Base-by-base conservation (phyloP, 2,329 filamentous ascomycete species). In the Alternaria atra region DNA sequence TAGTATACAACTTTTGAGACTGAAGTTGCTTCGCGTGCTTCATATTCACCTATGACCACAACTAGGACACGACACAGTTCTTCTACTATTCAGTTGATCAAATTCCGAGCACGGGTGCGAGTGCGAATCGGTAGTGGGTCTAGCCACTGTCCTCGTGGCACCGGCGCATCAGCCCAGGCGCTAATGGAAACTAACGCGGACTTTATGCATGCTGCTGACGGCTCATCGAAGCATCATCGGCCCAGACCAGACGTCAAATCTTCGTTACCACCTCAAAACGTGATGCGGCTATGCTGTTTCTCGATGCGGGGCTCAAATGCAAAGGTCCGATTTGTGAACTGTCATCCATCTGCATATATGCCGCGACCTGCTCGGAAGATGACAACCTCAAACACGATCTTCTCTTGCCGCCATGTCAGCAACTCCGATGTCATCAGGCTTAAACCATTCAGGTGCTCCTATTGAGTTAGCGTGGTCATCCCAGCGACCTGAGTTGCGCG, bases 391-490 rank as follows among this genome's bases (percentile, higher is more conserved):
- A 6, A 53, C 43, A 29, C 37, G 13, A 39, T 40, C 35, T 35
- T 20, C 37, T 2, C 20, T 17, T 50, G 40, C 46, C 57, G 23
- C 7, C 15, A 60, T 43, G 52, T 48, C 57, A 55, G 35, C 51
- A 43, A 42, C 27, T 37, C 27, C 51, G 52, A 32, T n/a, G 20
- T 13, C 43, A 32, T 34, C 27, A n/a, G 17, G 10, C 23, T 35
- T 32, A 4, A 15, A 8, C 46, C 30, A n/a, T 35, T 12, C 46
- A 35, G 17, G 7, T 15, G 39, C 42, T 15, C 25, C 34, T 4
- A 61, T 61, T 17, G 56, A 65, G 44, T 15, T 63, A 13, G 48
- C 48, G 9, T 63, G 61, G 61, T 65, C 61, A 6, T 67, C 64
- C 6, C 51, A 65, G 35, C 57, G 57, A 34, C 60, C 63, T 15